Evolutionary conservation across 306 rosid species (phyloP).

Genomic region (Citrullus amarus): DNA sequence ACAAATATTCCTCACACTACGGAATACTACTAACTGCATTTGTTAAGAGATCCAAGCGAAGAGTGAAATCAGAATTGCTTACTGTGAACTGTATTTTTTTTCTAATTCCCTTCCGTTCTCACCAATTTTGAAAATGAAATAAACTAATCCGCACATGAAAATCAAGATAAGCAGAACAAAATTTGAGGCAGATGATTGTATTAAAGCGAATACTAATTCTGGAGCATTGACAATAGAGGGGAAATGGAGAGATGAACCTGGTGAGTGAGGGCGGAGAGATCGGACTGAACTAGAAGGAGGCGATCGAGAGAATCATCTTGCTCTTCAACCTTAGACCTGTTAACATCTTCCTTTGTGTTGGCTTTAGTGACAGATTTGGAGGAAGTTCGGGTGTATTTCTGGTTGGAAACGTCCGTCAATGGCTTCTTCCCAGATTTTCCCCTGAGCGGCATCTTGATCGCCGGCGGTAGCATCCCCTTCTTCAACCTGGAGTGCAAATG

Average conservation of each 20-base stretch:
- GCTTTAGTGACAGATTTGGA: constrained; percentile 8
- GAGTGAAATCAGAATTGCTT: neutral
- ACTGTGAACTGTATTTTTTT: neutral
- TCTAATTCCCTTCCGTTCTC: neutral
- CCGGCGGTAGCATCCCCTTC: neutral
- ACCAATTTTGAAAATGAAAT: neutral
- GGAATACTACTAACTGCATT: neutral
- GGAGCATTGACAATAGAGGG: neutral
- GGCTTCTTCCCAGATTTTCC: constrained; percentile 30
- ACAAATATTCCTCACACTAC: neutral
- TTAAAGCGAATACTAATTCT: neutral
- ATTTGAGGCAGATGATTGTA: neutral
- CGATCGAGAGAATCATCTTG: constrained; percentile 27
- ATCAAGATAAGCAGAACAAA: neutral
- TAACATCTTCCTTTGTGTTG: constrained; percentile 14
- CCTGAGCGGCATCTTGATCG: constrained; percentile 14
- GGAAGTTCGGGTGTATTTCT: constrained; percentile 15
- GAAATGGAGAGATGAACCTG: constrained; percentile 28
- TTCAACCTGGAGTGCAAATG: neutral
- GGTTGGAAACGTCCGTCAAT: constrained; percentile 29
- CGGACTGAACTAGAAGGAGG: constrained; percentile 48
- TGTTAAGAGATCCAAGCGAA: neutral
- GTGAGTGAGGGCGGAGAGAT: constrained; percentile 40
- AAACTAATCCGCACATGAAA: neutral
- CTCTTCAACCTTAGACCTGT: neutral